These are phyloP conservation scores for Lanmaoa pseudosensibilis DNA, from an alignment of 768 basidiomycete species.

Conservation along the genomic window DNA sequence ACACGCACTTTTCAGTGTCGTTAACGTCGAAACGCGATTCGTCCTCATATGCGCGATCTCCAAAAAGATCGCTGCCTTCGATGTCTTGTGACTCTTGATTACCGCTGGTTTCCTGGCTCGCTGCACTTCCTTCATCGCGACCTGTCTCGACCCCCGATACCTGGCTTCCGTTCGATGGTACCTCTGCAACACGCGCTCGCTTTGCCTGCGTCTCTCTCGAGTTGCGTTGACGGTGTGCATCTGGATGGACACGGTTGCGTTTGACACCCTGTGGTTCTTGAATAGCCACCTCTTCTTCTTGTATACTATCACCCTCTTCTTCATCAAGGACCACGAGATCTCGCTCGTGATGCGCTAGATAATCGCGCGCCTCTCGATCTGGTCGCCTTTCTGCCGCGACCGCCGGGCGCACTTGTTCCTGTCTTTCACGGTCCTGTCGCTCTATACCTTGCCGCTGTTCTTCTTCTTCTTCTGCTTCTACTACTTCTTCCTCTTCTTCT, in stretches of 20 bases:
- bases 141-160: neutral
- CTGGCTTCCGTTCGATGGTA: neutral
- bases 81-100: constrained; percentile 4
- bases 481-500: neutral
- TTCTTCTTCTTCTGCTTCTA: constrained; percentile 2
- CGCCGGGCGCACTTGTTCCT: neutral
- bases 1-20: constrained; percentile 14
- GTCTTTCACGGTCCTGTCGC: neutral
- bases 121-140: neutral
- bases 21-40: neutral
- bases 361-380: neutral
- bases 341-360: neutral
- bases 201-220: constrained; percentile 9
- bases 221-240: constrained; percentile 1
- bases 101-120: neutral
- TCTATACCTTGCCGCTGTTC: constrained; percentile 3
- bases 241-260: constrained; percentile 14
- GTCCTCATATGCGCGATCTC: constrained; percentile 11
- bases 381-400: neutral
- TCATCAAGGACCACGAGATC: neutral
- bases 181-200: constrained; percentile 9
- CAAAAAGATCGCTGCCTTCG: constrained; percentile 25
- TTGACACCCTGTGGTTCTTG: constrained; percentile 10
- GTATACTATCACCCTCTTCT: no score
- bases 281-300: constrained; percentile 2